Evolutionary conservation across 805 yeast genomes (phyloP).

Genomic region (Saccharomycopsis sp.): DNA sequence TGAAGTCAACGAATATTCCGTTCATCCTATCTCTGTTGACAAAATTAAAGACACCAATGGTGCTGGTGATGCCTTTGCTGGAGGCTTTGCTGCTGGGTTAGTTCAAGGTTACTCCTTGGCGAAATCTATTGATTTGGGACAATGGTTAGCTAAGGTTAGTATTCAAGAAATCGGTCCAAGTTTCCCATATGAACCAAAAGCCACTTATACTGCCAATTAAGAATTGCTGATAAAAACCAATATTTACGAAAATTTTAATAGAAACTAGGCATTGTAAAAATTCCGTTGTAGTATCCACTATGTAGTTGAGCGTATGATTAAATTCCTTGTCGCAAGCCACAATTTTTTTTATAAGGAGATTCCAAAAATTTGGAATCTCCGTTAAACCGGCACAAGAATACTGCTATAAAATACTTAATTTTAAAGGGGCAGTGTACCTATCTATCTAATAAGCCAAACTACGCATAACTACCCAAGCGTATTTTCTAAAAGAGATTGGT

Average conservation of each 20-base stretch:
- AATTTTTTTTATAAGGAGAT: no score
- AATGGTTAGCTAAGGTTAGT: constrained; percentile 91
- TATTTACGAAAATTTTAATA: background rate
- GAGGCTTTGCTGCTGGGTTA: constrained; percentile 89
- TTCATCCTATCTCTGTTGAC: constrained; percentile 59
- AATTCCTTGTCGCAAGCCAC: background rate
- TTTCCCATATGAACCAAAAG: constrained; percentile 47
- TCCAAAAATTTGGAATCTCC: no score
- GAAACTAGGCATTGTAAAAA: background rate
- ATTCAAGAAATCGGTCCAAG: constrained; percentile 94
- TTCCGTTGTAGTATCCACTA: background rate
- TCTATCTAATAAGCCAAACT: no score
- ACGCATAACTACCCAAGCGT: no score
- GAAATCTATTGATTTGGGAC: constrained; percentile 73
- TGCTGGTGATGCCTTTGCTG: constrained; percentile 82
- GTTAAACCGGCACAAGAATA: no score
- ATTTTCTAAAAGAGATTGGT: no score
- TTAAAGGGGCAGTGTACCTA: no score
- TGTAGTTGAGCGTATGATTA: background rate
- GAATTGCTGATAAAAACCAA: background rate
- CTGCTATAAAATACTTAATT: no score
- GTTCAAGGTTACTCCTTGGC: constrained; percentile 61
- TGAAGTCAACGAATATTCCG: constrained; percentile 50
- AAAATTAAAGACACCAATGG: constrained; percentile 92
- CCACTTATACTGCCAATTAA: constrained; percentile 2